These are phyloP conservation scores for Metschnikowia anglica DNA, from an alignment of 805 yeast species.

Conservation along the genomic window DNA sequence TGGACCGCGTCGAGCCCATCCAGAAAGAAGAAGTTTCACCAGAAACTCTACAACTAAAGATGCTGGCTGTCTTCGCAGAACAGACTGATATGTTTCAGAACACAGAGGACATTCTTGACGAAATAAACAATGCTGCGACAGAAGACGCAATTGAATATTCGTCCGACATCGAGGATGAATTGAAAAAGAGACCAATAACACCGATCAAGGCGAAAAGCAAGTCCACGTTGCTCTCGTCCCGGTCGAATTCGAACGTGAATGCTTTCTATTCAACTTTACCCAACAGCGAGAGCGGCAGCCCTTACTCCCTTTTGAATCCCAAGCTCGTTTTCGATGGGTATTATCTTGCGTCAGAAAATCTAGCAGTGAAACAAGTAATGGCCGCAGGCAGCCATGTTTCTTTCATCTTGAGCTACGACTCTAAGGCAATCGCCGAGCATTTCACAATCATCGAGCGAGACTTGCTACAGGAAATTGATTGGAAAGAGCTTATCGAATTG, in stretches of 20 bases:
- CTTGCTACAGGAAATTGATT: constrained; percentile 78
- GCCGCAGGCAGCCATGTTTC: constrained; percentile 66
- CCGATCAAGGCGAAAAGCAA: constrained; percentile 25
- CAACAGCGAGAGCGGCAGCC: constrained; percentile 14
- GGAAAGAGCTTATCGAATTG: constrained; percentile 83
- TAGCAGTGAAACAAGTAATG: constrained; percentile 43
- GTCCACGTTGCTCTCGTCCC: constrained; percentile 8
- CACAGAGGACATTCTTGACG: constrained; percentile 39
- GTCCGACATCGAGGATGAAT: constrained; percentile 21
- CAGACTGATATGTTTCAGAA: constrained; percentile 15
- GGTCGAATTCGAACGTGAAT: constrained; percentile 18
- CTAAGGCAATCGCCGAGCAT: constrained; percentile 70
- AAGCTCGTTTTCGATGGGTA: constrained; percentile 38
- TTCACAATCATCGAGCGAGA: constrained; percentile 86
- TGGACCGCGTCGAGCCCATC: neutral
- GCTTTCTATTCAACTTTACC: constrained; percentile 12
- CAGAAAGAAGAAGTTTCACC: neutral
- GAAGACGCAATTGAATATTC: constrained; percentile 33
- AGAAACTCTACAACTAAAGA: constrained; percentile 1
- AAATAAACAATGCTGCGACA: constrained; percentile 41
- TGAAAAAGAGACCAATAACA: constrained; percentile 31
- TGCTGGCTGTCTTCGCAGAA: neutral
- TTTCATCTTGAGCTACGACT: constrained; percentile 71
- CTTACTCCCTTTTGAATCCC: constrained; percentile 23
- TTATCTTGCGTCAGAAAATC: constrained; percentile 25